These are phyloP conservation scores for Leishmania arabica DNA, from an alignment of 208 protist species.

Conservation along the genomic window DNA sequence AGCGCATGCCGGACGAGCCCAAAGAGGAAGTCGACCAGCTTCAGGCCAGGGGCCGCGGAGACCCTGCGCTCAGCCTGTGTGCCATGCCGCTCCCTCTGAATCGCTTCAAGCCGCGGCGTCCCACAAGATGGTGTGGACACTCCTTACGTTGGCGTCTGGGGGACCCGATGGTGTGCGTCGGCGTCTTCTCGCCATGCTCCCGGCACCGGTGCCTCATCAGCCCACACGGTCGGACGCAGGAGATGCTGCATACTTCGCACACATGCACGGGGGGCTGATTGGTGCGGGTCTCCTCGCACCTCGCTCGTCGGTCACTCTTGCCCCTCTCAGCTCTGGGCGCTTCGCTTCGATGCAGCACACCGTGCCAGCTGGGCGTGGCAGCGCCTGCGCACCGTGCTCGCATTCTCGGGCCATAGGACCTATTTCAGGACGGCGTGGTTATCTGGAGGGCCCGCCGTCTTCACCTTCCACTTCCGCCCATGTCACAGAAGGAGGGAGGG, in stretches of 20 bases:
- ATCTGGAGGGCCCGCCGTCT: neutral
- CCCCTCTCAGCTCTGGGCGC: neutral
- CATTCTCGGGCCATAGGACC: neutral
- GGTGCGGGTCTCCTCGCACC: neutral
- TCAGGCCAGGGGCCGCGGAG: conserved; percentile 2
- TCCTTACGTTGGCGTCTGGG: neutral
- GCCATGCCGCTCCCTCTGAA: neutral
- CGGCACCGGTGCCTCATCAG: neutral
- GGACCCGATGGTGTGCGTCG: neutral
- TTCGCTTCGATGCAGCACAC: neutral
- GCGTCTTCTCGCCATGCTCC: neutral
- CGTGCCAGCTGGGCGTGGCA: neutral
- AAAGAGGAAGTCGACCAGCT: conserved; percentile 1
- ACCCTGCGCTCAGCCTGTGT: neutral
- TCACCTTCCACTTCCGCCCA: neutral
- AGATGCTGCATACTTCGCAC: neutral
- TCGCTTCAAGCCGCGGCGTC: neutral
- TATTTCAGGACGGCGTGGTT: neutral
- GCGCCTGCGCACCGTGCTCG: neutral
- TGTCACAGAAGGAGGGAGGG: neutral
- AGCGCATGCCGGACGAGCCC: neutral
- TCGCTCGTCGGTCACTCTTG: neutral
- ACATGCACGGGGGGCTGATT: neutral
- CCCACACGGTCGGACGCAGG: neutral
- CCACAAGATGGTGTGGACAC: neutral